Base-by-base conservation (phyloP, 2,329 filamentous ascomycete species). In the Colletotrichum sidae region DNA sequence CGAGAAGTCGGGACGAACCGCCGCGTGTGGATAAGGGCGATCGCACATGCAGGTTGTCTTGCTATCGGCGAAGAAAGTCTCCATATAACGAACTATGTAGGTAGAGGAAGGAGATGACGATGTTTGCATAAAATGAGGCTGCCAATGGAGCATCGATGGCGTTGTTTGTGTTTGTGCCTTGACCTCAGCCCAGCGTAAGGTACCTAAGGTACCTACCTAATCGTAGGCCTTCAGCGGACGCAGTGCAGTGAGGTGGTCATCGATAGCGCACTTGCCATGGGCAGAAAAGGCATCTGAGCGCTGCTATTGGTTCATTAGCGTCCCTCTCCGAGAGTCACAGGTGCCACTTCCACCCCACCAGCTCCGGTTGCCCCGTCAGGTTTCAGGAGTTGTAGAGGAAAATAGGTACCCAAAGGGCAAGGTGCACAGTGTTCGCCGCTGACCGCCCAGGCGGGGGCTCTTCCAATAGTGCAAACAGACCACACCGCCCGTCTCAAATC, bases 301-400 rank as follows among this genome's bases (percentile, higher is more conserved):
- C 25, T 4, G 25, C 25, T 25, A 25, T 25, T 25, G 25, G 25
- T 5, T 13, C 39, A 42, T 42, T 42, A 10, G 39, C 39, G 10
- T 42, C 39, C 13, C 25, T 25, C 25, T 25, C 25, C 3, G 25
- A 4, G 25, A 25, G 25, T 25, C 25, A 25, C 25, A 25, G 25
- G 25, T 4, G 25, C 25, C 34, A 11, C 11, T 25, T 4, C n/a
- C 13, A 37, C 44, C n/a, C 44, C 44, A 46, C 44, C 10, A 17
- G 44, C 44, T 46, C 44, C 25, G 25, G 74, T 75, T 75, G 74
- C 74, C 76, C 75, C 70, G 76, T 74, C 76, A 77, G 73, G 68
- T 69, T 62, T 70, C 72, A 69, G 69, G 70, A 49, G 41, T 8
- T 52, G 55, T 57, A 51, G 53, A 38, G 42, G 46, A n/a, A 41